Evolutionary conservation across 495 filamentous ascomycete genomes (phyloP), one percentile per base, ranked within the genome.

Genomic region (Podospora pseudoanserina): DNA sequence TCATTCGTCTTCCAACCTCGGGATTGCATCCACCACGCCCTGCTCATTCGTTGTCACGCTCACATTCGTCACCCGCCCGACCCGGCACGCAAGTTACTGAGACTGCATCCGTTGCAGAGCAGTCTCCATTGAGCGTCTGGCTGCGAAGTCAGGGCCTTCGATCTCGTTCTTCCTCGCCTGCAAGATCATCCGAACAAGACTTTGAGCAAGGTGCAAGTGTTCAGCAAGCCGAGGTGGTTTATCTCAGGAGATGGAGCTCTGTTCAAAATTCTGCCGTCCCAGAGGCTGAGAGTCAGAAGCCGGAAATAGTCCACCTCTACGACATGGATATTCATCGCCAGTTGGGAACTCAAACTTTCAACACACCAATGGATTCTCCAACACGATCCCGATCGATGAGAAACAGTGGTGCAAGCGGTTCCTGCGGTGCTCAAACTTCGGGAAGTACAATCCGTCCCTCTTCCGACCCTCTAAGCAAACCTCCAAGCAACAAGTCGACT

Each of bases 81-180:
- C 68, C 63, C 1, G 67, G 62, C 6, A 68, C 68, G 2, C 74
- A 69, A 13, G 67, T 49, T 9, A 74, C 66, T 53, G 68, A 65
- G 13, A 57, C 28, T 4, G 44, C 62, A n/a, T 63, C 67, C 5
- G 28, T 19, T 2, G 64, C 44, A 58, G 73, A 78, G 34, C 71
- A 78, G 68, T 81, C 79, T 0, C 78, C 79, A 30, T 56, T 82
- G 55, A 71, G 76, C 32, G 75, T 75, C n/a, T 82, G 80, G 80
- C 66, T 82, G 44, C 65, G 79, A 15, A 82, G 78, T 58, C 80
- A 82, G 65, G 77, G 76, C 19, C 66, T 79, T 23, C 74, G 72
- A 28, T 75, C 76, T 27, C 65, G 65, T 16, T 76, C 79, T 18
- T 69, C 68, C 16, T 75, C 75, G 0, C 15, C 60, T 26, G 49